phyloP scores from a whole-genome alignment of 371 early-diverging fungal genomes.

The Amoeboaphelidium protococcarum region DNA sequence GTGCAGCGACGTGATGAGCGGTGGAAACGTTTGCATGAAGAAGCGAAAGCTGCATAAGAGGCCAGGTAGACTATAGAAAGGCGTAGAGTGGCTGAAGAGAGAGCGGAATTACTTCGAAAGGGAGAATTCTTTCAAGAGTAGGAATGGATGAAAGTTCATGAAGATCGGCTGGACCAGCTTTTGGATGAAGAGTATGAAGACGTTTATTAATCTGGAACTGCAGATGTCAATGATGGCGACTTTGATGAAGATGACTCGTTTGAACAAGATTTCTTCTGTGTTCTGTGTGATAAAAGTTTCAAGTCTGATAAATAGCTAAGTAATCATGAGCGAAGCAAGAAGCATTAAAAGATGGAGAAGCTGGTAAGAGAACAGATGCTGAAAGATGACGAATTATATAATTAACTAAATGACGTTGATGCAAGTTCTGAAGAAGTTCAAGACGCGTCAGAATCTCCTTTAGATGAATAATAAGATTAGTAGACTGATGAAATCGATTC shows the following conservation, averaged over 20 bases:
- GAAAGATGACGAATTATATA: conserved; percentile 16
- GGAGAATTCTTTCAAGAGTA: conserved; percentile 12
- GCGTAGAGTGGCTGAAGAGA: conserved; percentile 2
- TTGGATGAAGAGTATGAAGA: too few relatives aligned
- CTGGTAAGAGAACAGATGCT: conserved; percentile 32
- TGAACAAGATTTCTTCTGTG: conserved; percentile 29
- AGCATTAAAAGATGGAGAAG: conserved; percentile 37
- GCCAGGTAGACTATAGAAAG: conserved; percentile 5
- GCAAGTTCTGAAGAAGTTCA: neutral
- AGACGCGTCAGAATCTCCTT: neutral
- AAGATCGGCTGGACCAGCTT: conserved; percentile 7
- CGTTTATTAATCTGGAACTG: too few relatives aligned
- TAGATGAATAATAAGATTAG: conserved; percentile 8
- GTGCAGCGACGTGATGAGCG: conserved; percentile 1
- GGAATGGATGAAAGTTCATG: conserved; percentile 29
- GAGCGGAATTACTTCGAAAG: conserved; percentile 9
- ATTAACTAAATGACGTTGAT: neutral
- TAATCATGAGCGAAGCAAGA: conserved; percentile 46
- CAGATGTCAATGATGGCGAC: conserved; percentile 9
- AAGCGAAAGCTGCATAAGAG: conserved; percentile 6
- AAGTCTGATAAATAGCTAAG: conserved; percentile 36
- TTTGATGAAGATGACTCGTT: conserved; percentile 16
- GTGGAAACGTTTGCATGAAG: neutral
- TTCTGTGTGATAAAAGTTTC: conserved; percentile 52
- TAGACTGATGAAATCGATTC: conserved; percentile 1